Evolutionary conservation across 78 protist genomes (phyloP).

Genomic region (Pigoraptor vietnamica): DNA sequence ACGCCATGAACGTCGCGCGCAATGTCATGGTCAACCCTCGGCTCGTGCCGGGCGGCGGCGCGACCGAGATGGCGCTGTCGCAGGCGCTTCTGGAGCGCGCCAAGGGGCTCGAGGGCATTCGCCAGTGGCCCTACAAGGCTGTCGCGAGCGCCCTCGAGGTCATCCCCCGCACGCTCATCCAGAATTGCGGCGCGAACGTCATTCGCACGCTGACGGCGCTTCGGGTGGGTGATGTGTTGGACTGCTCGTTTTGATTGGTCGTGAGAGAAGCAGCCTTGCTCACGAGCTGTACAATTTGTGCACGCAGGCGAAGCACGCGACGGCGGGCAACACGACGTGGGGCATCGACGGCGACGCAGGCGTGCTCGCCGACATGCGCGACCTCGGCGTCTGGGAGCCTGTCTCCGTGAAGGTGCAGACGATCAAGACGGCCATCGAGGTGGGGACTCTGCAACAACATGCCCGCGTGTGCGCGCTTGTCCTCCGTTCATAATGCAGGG

Average conservation of each 20-base stretch:
- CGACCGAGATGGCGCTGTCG: conserved; percentile 92
- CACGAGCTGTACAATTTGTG: neutral
- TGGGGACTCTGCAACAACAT: too few species aligned
- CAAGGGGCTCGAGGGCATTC: conserved; percentile 76
- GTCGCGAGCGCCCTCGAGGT: conserved; percentile 85
- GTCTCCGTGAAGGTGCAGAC: conserved; percentile 87
- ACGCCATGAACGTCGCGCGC: conserved; percentile 97
- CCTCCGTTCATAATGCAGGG: too few species aligned
- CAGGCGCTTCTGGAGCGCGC: conserved; percentile 64
- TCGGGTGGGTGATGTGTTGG: conserved; percentile 31
- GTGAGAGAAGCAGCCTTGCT: neutral
- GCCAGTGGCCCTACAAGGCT: conserved; percentile 89
- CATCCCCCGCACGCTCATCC: conserved; percentile 95
- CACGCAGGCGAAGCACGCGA: conserved; percentile 86
- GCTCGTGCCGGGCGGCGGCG: conserved; percentile 99
- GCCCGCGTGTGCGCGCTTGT: too few species aligned
- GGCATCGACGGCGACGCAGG: conserved; percentile 96
- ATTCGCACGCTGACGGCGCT: conserved; percentile 93
- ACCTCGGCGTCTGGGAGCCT: conserved; percentile 95
- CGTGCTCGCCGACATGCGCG: conserved; percentile 19
- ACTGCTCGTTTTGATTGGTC: neutral
- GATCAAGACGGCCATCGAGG: conserved; percentile 96
- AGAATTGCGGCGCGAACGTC: conserved; percentile 97
- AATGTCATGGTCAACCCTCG: conserved; percentile 90
- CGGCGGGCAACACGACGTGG: conserved; percentile 52